These are phyloP conservation scores for Vachellia pachyceras DNA, from an alignment of 306 rosid species.

Conservation along the genomic window DNA sequence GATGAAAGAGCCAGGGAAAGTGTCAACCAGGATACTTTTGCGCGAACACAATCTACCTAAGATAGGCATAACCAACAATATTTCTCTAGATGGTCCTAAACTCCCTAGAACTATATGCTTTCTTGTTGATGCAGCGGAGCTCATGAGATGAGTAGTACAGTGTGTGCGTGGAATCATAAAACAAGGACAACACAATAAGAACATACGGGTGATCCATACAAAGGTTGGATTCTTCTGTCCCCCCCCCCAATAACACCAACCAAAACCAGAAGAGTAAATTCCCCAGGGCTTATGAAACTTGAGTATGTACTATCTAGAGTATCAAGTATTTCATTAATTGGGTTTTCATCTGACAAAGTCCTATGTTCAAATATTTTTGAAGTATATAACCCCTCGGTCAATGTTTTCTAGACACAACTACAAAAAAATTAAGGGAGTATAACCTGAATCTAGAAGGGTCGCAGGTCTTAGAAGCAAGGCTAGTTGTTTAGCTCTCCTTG, in stretches of 20 bases:
- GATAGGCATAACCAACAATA: constrained; percentile 1
- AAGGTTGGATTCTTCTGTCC: constrained; percentile 1
- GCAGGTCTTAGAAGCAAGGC: too few relatives aligned
- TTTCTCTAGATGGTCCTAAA: background rate
- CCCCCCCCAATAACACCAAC: background rate
- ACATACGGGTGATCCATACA: background rate
- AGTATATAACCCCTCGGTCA: background rate
- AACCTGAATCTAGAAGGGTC: background rate
- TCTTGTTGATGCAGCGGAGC: background rate
- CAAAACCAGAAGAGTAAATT: background rate
- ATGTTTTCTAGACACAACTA: background rate
- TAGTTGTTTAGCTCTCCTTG: too few relatives aligned
- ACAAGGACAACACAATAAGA: background rate
- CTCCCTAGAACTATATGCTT: background rate
- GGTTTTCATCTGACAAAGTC: background rate
- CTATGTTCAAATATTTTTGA: background rate
- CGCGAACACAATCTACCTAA: constrained; percentile 1
- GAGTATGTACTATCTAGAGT: background rate
- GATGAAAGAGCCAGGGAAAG: constrained; percentile 22
- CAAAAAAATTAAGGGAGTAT: background rate
- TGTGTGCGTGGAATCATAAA: background rate
- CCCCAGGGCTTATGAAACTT: background rate
- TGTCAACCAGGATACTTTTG: constrained; percentile 14
- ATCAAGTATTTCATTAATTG: background rate
- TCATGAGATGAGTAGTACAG: background rate